phyloP scores from a whole-genome alignment of 2,329 filamentous ascomycete species.

The Fusarium fracticaudum region DNA sequence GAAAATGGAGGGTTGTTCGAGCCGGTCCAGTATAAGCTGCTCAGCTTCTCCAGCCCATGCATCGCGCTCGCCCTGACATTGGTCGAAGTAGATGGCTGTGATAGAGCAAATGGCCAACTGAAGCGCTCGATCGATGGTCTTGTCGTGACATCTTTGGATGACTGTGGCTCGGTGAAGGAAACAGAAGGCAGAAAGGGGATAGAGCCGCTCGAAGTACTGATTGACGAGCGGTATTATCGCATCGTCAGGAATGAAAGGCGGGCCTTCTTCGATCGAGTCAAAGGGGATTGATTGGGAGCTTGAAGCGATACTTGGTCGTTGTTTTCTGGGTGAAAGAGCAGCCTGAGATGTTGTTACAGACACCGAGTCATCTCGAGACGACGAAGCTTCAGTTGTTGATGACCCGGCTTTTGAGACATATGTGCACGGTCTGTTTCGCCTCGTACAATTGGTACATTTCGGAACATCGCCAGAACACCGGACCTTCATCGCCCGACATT shows the following conservation, averaged over 20 bases:
- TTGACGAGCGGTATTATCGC: slow-evolving; percentile 22
- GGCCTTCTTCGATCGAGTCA: not conserved
- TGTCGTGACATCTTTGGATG: slow-evolving; percentile 40
- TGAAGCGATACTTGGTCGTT: slow-evolving; percentile 19
- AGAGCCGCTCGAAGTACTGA: slow-evolving; percentile 40
- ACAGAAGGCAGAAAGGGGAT: slow-evolving; percentile 36
- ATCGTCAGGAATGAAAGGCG: slow-evolving; percentile 26
- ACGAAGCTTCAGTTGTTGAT: not conserved
- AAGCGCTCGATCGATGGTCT: slow-evolving; percentile 39
- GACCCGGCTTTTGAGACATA: slow-evolving; percentile 31
- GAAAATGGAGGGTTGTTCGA: slow-evolving; percentile 42
- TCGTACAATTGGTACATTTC: slow-evolving; percentile 38
- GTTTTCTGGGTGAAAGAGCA: slow-evolving; percentile 17
- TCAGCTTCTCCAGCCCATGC: slow-evolving; percentile 40
- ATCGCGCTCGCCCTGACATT: slow-evolving; percentile 15
- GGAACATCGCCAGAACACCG: slow-evolving; percentile 41
- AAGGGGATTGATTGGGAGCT: slow-evolving; percentile 20
- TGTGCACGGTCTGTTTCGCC: slow-evolving; percentile 38
- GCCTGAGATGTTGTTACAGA: slow-evolving; percentile 6
- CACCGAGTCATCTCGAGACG: slow-evolving; percentile 16
- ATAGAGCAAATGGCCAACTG: slow-evolving; percentile 39
- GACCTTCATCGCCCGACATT: slow-evolving; percentile 43
- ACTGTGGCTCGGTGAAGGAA: slow-evolving; percentile 41
- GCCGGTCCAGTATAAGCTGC: slow-evolving; percentile 36
- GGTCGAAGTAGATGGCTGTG: slow-evolving; percentile 39